phyloP scores from a whole-genome alignment of 1,284 basidiomycete species.

The Cerioporus squamosus region DNA sequence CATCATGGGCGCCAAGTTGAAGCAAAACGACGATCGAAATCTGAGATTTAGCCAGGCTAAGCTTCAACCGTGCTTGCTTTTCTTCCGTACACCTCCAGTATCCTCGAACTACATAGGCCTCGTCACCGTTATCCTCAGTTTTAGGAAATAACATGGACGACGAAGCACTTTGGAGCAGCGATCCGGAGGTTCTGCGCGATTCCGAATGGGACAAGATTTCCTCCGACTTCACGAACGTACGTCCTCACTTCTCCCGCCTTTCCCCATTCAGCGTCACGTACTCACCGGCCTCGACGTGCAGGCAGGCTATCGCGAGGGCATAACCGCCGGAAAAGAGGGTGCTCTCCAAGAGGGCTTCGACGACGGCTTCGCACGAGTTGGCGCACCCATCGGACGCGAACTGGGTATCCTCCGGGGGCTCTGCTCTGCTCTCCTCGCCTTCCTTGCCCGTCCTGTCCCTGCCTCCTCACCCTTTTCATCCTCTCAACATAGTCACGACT shows the following conservation, averaged over 20 bases:
- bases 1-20: no score
- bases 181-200: slow-evolving; percentile 41
- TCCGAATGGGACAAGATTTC: slow-evolving; percentile 70
- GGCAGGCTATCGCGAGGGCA: slow-evolving; percentile 89
- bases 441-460: slow-evolving; percentile 38
- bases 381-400: slow-evolving; percentile 74
- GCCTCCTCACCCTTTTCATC: background rate
- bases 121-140: background rate
- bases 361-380: slow-evolving; percentile 71
- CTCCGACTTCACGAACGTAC: slow-evolving; percentile 67
- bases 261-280: background rate
- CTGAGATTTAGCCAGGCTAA: no score
- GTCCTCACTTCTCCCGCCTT: slow-evolving; percentile 12
- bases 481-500: background rate
- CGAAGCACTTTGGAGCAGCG: slow-evolving; percentile 62
- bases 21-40: no score
- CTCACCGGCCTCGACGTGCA: slow-evolving; percentile 36
- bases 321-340: slow-evolving; percentile 82
- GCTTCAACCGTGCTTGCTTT: no score
- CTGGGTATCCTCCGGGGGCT: slow-evolving; percentile 74
- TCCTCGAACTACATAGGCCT: no score
- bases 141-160: slow-evolving; percentile 28
- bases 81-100: no score
- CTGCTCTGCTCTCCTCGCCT: slow-evolving; percentile 60
- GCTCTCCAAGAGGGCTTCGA: slow-evolving; percentile 85